These are phyloP conservation scores for Claviceps sp. DNA, from an alignment of 2,329 filamentous ascomycete genomes.

Conservation along the genomic window DNA sequence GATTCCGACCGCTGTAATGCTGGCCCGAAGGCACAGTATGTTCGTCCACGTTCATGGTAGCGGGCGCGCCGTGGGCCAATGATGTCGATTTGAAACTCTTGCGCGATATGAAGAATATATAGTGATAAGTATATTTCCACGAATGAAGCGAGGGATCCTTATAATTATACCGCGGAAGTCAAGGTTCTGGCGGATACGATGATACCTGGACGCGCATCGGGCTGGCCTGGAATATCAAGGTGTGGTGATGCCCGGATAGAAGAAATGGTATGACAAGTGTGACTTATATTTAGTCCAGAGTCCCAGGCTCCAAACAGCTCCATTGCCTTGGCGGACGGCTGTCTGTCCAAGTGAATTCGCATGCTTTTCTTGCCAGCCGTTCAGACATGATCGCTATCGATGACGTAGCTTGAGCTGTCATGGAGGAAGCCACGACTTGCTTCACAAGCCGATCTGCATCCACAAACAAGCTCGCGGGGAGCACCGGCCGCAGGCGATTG, in stretches of 20 bases:
- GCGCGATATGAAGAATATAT: neutral
- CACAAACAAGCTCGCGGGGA: conserved; percentile 2
- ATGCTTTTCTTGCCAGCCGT: neutral
- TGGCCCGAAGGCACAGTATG: conserved; percentile 36
- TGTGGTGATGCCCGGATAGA: too few relatives aligned
- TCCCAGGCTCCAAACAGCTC: neutral
- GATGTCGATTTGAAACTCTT: neutral
- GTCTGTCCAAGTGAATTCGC: neutral
- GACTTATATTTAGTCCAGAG: too few relatives aligned
- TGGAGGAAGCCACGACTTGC: neutral
- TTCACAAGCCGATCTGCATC: neutral
- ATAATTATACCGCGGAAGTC: too few relatives aligned
- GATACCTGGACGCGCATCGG: too few relatives aligned
- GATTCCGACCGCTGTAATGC: conserved; percentile 73
- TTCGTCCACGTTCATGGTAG: conserved; percentile 25
- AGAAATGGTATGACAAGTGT: too few relatives aligned
- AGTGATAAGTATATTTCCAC: neutral
- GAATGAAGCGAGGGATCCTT: neutral
- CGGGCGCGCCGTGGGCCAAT: neutral
- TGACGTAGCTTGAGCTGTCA: conserved; percentile 1
- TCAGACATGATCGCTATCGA: neutral
- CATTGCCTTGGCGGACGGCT: neutral
- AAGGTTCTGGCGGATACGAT: too few relatives aligned
- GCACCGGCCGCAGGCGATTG: neutral
- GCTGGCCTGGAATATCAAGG: too few relatives aligned